phyloP scores from a whole-genome alignment of 108 stramenopile genomes.

The Nannochloropsis granulata region DNA sequence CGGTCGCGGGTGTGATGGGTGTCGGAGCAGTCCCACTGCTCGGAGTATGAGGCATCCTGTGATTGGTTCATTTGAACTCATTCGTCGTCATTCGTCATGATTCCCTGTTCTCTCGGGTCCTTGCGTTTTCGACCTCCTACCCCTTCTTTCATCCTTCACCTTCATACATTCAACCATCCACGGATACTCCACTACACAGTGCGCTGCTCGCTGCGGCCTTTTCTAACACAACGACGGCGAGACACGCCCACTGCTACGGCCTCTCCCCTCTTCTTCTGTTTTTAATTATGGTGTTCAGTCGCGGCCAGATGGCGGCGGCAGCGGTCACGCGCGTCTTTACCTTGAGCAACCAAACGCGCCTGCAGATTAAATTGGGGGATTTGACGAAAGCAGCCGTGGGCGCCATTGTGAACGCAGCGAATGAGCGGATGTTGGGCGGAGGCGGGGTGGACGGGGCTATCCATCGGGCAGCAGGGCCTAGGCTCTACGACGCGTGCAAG shows the following conservation, averaged over 20 bases:
- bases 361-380: not conserved
- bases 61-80: no score
- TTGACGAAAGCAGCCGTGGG: slow-evolving; percentile 2
- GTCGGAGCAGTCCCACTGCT: no score
- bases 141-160: no score
- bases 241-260: not conserved
- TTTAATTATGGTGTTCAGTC: not conserved
- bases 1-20: no score
- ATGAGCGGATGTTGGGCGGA: slow-evolving; percentile 21
- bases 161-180: no score
- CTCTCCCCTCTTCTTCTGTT: not conserved
- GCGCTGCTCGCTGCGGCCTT: no score
- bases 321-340: not conserved
- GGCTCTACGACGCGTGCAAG: not conserved
- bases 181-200: no score
- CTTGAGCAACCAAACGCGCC: not conserved
- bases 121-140: no score
- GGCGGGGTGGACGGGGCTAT: slow-evolving; percentile 18
- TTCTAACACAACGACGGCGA: no score
- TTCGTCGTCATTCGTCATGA: no score
- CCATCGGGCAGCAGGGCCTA: slow-evolving; percentile 8
- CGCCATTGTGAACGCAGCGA: slow-evolving; percentile 21
- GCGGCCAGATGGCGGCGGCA: not conserved
- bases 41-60: no score
- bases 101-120: no score